phyloP scores from a whole-genome alignment of 139 green algal genomes.

The Tetraselmis striata region DNA sequence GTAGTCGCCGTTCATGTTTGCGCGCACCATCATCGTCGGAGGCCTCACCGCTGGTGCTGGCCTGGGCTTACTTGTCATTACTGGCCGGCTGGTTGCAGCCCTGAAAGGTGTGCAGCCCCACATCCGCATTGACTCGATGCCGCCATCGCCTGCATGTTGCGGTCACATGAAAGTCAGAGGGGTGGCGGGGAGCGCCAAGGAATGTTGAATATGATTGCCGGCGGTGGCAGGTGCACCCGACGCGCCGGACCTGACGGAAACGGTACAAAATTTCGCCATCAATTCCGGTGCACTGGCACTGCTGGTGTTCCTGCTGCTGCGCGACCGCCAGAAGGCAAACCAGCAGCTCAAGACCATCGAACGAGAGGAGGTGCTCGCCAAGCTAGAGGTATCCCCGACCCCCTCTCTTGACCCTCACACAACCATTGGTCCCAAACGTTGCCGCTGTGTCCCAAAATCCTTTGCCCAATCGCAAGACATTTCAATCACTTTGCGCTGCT shows the following conservation, averaged over 20 bases:
- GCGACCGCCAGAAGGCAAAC: conserved; percentile 52
- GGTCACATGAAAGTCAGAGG: no score
- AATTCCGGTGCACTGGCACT: conserved; percentile 56
- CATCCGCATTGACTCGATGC: no score
- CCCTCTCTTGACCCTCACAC: no score
- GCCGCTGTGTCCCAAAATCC: no score
- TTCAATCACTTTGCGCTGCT: no score
- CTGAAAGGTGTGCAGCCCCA: conserved; percentile 37
- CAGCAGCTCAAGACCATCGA: conserved; percentile 42
- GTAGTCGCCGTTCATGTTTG: conserved; percentile 76
- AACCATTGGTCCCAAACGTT: no score
- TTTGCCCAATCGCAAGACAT: no score
- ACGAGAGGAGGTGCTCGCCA: conserved; percentile 72
- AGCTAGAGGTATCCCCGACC: conserved; percentile 54
- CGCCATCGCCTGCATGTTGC: no score
- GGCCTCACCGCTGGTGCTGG: conserved; percentile 55
- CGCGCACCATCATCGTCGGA: conserved; percentile 67
- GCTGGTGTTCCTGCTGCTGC: conserved; percentile 61
- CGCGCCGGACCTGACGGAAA: conserved; percentile 64
- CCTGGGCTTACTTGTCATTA: conserved; percentile 78
- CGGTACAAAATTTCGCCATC: conserved; percentile 75
- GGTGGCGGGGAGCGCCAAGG: no score
- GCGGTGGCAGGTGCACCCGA: conserved; percentile 9
- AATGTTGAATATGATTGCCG: no score
- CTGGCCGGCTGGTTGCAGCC: conserved; percentile 41